phyloP scores from a whole-genome alignment of 768 basidiomycete species.

The Russula ochroleuca region DNA sequence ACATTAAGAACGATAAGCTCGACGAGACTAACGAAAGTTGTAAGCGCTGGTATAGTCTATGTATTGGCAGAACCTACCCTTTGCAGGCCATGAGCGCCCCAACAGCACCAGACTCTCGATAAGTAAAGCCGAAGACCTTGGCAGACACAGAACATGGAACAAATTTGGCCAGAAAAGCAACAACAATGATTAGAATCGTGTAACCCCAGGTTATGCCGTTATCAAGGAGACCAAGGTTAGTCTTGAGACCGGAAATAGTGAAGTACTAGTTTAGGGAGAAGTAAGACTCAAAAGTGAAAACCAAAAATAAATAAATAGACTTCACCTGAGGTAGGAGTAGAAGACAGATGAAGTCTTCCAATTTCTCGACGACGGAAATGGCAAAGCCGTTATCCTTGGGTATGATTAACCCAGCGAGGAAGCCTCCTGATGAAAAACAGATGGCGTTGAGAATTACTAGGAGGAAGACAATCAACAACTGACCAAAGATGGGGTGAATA shows the following conservation, averaged over 20 bases:
- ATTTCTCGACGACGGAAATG: conserved; percentile 73
- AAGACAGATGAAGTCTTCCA: conserved; percentile 82
- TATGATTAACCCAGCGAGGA: conserved; percentile 76
- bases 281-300: conserved; percentile 1
- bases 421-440: conserved; percentile 52
- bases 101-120: conserved; percentile 77
- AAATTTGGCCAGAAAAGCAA: conserved; percentile 82
- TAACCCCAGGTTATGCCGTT: conserved; percentile 80
- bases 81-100: conserved; percentile 90
- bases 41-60: neutral
- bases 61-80: conserved; percentile 46
- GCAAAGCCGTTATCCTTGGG: conserved; percentile 81
- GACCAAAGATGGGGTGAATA: conserved; percentile 64
- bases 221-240: conserved; percentile 74
- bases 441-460: conserved; percentile 4
- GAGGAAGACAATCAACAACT: conserved; percentile 18
- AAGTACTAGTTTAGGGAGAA: conserved; percentile 55
- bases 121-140: conserved; percentile 55
- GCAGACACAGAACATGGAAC: conserved; percentile 60
- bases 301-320: conserved; percentile 9
- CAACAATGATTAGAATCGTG: conserved; percentile 62
- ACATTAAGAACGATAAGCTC: conserved; percentile 92
- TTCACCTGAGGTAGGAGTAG: conserved; percentile 73
- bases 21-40: conserved; percentile 47
- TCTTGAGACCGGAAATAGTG: conserved; percentile 69